Base-by-base conservation (phyloP, 306 rosid species). In the Medicago ruthenica region DNA sequence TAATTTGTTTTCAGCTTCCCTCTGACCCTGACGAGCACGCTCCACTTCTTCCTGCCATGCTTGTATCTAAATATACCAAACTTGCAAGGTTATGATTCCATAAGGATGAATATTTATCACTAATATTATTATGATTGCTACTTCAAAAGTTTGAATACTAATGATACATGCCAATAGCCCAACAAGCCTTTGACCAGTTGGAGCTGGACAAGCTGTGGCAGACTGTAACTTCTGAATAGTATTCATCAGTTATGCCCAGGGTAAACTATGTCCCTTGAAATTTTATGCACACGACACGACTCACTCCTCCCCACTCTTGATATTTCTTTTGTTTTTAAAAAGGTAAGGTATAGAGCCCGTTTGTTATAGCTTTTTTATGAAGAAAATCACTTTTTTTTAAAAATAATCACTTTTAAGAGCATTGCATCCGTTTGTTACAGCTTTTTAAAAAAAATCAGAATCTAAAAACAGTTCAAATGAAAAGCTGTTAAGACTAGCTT, bases 31-130 rank as follows among this genome's bases (percentile, higher is more conserved):
- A 58, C 87, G 97, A 20, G 99, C 97, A 44, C 93, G 97, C 77
- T 95, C 99, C 75, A 92, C 95, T 85, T 95, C 99, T 79, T 90
- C 97, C 74, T 95, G 99, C 99, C 99, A 83, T 67, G 96, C 97
- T 85, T 95, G 99, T 80, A 88, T 83, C 97, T 87, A 63, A 53
- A 79, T 73, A 71, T 59, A 64, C 40, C 75, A 59, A 83, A 66
- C 11, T 59, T 44, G 37, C 69, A 58, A 37, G 41, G 44, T 81
- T 54, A 60, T 62, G 60, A n/a, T 27, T 76, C 45, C 55, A 73
- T 71, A 54, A 21, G 27, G 57, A 82, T 78, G 78, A 75, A 36
- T 59, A 75, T 54, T 3, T 11, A 57, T 85, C 27, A 71, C 51
- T 63, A 72, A 50, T 71, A 63, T 14, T 34, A 37, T 58, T 11